A percentile compares a stretch with the other conserved stretches of the same genome.
These are phyloP conservation scores for Suillus sp. DNA, from an alignment of 768 basidiomycete genomes.

Conservation along the genomic window DNA sequence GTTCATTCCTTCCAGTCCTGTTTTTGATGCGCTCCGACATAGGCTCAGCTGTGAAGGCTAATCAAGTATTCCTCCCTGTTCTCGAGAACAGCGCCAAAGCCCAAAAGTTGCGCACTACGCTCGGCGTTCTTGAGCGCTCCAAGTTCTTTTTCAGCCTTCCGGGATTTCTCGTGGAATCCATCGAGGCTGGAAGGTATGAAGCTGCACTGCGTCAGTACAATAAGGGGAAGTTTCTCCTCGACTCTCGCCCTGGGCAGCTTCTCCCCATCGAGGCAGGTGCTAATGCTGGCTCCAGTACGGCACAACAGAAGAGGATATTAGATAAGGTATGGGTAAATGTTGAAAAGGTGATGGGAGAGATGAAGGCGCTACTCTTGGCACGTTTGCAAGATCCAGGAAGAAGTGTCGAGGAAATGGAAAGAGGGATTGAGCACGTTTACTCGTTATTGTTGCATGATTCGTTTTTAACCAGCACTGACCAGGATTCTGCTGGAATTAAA, in stretches of 20 bases:
- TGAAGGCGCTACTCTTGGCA: constrained; percentile 75
- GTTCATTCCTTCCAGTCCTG: background rate
- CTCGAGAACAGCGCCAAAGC: constrained; percentile 95
- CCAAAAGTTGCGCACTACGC: constrained; percentile 86
- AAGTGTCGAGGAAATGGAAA: constrained; percentile 92
- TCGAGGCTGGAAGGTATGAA: constrained; percentile 92
- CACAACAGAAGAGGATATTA: constrained; percentile 88
- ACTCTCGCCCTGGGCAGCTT: constrained; percentile 86
- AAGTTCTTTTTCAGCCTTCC: constrained; percentile 99
- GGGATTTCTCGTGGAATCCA: constrained; percentile 81
- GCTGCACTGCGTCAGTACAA: constrained; percentile 94
- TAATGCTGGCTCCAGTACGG: constrained; percentile 53
- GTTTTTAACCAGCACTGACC: constrained; percentile 11
- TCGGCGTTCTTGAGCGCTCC: constrained; percentile 93
- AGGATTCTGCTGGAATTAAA: constrained; percentile 91
- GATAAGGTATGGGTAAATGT: constrained; percentile 97
- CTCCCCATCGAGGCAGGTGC: constrained; percentile 67
- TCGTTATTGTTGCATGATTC: constrained; percentile 1
- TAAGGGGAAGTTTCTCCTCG: constrained; percentile 90
- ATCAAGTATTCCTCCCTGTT: constrained; percentile 95
- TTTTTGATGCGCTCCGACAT: constrained; percentile 14
- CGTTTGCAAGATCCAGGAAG: constrained; percentile 80
- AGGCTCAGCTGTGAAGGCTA: constrained; percentile 92
- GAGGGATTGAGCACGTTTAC: constrained; percentile 83
- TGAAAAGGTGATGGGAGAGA: constrained; percentile 92